phyloP scores from a whole-genome alignment of 225 moss, liverwort and hornwort species.

The Physcomitrium patens region DNA sequence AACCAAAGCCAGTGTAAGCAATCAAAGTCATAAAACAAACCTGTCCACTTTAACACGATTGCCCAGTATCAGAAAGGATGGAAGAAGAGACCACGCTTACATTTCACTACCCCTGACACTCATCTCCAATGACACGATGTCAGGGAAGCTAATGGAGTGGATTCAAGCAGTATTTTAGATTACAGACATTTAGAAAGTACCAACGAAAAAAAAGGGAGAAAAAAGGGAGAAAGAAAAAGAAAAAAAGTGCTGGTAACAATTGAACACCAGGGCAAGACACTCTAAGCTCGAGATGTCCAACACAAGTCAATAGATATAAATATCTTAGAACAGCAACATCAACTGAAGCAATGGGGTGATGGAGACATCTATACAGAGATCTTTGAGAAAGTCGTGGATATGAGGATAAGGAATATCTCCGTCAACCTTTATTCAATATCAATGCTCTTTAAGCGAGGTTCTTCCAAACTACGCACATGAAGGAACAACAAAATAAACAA shows the following conservation, averaged over 20 bases:
- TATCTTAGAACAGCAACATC: conserved; percentile 55
- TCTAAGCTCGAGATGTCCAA: conserved; percentile 48
- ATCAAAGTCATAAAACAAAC: conserved; percentile 50
- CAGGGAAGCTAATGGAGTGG: conserved; percentile 39
- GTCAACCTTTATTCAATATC: conserved; percentile 81
- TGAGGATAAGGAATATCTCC: conserved; percentile 78
- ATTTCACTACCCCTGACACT: conserved; percentile 63
- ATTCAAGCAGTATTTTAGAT: conserved; percentile 43
- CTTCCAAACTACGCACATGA: conserved; percentile 83
- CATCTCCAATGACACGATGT: conserved; percentile 63
- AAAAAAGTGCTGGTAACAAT: conserved; percentile 40
- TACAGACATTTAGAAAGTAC: conserved; percentile 36
- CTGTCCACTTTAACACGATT: conserved; percentile 58
- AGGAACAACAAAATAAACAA: conserved; percentile 79
- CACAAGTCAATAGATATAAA: conserved; percentile 46
- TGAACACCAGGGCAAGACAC: conserved; percentile 44
- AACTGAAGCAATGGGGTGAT: conserved; percentile 74
- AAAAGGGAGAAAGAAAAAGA: no score
- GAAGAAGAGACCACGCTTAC: conserved; percentile 60
- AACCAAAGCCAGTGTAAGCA: conserved; percentile 46
- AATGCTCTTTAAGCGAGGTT: conserved; percentile 77
- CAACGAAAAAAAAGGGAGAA: conserved; percentile 9
- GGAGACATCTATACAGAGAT: conserved; percentile 77
- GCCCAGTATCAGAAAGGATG: conserved; percentile 53
- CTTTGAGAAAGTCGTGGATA: conserved; percentile 76